Base-by-base conservation (phyloP, 139 green algal genomes). In the Volvox reticuliferus region DNA sequence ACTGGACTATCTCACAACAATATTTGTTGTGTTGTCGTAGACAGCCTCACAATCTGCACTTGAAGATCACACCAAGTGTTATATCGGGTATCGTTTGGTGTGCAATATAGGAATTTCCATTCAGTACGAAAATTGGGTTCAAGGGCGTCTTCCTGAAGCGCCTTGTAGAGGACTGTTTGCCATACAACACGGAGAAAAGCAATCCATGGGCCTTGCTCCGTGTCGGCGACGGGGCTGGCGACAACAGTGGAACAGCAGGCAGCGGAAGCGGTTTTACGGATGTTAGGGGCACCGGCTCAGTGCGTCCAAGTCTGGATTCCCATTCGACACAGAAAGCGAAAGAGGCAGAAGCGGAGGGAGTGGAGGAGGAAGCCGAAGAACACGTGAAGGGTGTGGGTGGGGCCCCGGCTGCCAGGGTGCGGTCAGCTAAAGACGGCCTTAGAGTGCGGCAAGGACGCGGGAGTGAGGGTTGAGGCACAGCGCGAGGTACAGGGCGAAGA, bases 131-230 rank as follows among this genome's bases (percentile, higher is more conserved):
- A 21, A 89, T 89, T 24, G 69, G 82, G 37, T 67, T 89, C 17
- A 89, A 89, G 85, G 61, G 37, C 69, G 85, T 89, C 14, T 89
- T 89, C 85, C 69, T 89, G 19, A 89, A 89, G 69, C 85, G 85
- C 28, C 19, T 89, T 14, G 24, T 89, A 71, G 69, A 82, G 28
- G 44, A 89, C 85, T 82, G 69, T 28, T 30, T 89, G 68, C 85
- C 85, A 30, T 89, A 89, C 85, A 89, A 82, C 69, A 35, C 69
- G 16, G 69, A 63, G 37, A 79, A 44, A 21, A 30, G 30, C 69
- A 89, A 89, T 68, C 85, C 85, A 5, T 89, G 85, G 85, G 2
- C 55, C 30, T 26, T 89, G 69, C 18, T 36, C 14, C 24, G 12
- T 9, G 69, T 2, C 12, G 85, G 35, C 1, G 69, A 26, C 1